Evolutionary conservation across 139 green algal genomes (phyloP).

Genomic region (Ettlia oleoabundans): DNA sequence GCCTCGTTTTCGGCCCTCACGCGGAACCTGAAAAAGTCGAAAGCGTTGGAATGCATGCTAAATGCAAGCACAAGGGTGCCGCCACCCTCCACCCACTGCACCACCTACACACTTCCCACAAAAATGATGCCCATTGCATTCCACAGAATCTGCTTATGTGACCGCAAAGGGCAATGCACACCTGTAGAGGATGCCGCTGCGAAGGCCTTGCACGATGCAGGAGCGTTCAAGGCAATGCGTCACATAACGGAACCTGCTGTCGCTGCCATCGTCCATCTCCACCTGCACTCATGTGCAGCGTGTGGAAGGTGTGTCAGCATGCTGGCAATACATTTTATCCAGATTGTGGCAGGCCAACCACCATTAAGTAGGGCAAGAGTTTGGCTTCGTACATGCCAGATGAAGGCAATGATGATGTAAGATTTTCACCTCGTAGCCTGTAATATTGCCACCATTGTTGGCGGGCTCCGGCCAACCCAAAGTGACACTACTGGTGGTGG

Average conservation of each 20-base stretch:
- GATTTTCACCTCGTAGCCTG: slow-evolving; percentile 25
- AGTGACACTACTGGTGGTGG: slow-evolving; percentile 18
- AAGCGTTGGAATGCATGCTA: neutral
- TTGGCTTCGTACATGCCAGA: no score
- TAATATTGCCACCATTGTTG: slow-evolving; percentile 19
- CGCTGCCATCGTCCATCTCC: slow-evolving; percentile 67
- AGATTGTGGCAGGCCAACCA: no score
- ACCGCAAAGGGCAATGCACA: neutral
- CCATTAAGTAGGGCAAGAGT: no score
- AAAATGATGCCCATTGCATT: no score
- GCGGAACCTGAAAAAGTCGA: slow-evolving; percentile 52
- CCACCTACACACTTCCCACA: no score
- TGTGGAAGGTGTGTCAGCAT: neutral
- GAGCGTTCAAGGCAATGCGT: slow-evolving; percentile 33
- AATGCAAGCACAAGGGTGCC: no score
- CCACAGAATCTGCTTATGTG: no score
- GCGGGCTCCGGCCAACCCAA: slow-evolving; percentile 25
- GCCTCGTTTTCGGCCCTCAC: slow-evolving; percentile 76
- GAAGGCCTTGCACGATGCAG: slow-evolving; percentile 43
- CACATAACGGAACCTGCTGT: slow-evolving; percentile 46
- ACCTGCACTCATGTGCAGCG: slow-evolving; percentile 29
- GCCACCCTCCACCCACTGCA: no score
- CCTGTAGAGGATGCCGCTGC: slow-evolving; percentile 60
- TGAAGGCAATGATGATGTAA: no score
- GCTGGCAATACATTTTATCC: no score